A percentile compares a stretch with the other conserved stretches of the same genome.
phyloP scores from a whole-genome alignment of 2,329 filamentous ascomycete species.

The Ophiostoma sp. region DNA sequence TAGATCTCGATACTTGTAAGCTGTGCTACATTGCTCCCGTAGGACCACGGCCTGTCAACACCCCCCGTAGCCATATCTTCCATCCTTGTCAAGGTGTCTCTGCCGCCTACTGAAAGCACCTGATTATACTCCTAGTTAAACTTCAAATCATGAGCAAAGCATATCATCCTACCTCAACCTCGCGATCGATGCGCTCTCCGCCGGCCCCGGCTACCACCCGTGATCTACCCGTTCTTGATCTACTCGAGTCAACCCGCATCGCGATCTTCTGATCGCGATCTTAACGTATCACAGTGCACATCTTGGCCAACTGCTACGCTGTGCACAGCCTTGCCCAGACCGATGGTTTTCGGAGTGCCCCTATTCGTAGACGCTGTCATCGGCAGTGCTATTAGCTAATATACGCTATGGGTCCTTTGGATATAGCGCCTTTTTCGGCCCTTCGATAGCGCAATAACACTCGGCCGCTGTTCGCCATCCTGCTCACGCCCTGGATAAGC shows the following conservation, averaged over 20 bases:
- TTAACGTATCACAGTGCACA: not conserved
- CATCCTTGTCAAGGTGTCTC: too few relatives aligned
- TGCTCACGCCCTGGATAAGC: not conserved
- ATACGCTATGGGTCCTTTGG: not conserved
- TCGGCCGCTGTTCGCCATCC: not conserved
- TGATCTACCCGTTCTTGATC: slow-evolving; percentile 5
- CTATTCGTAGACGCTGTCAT: not conserved
- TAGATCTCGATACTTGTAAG: too few relatives aligned
- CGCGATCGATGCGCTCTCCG: not conserved
- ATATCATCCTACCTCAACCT: not conserved
- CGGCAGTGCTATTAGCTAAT: slow-evolving; percentile 7
- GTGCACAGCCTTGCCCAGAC: not conserved
- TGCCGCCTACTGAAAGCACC: too few relatives aligned
- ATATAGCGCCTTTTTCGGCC: not conserved
- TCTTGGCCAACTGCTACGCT: not conserved
- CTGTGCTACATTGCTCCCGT: too few relatives aligned
- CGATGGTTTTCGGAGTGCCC: not conserved
- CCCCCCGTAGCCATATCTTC: too few relatives aligned
- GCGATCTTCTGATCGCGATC: not conserved
- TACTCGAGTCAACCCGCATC: not conserved
- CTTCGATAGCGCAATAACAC: not conserved
- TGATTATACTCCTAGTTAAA: too few relatives aligned
- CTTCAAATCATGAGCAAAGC: not conserved
- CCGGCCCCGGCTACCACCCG: not conserved
- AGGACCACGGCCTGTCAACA: too few relatives aligned